A percentile compares a stretch with the other conserved stretches of the same genome.
Conservation (phyloP, 2,329 filamentous ascomycete species). For the Monosporascus sp. region DNA sequence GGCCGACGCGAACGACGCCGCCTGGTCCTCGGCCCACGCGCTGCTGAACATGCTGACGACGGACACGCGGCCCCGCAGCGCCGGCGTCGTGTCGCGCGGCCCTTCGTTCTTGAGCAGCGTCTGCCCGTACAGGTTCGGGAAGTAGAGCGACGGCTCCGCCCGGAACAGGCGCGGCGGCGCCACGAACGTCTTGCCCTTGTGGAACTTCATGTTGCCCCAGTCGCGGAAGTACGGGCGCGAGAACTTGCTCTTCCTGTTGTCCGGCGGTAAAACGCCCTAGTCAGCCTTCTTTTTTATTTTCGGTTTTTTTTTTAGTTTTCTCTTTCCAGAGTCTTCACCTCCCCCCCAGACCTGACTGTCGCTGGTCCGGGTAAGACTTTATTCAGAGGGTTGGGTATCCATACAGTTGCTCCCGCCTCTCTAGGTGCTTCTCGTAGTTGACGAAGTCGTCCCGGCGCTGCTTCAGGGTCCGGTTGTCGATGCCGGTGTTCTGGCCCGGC, state of each 20-base stretch:
- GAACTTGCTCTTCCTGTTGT: constrained; percentile 63
- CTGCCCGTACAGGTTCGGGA: constrained; percentile 82
- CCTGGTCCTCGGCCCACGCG: constrained; percentile 81
- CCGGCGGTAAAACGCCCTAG: neutral
- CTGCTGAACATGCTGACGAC: constrained; percentile 79
- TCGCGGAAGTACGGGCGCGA: constrained; percentile 91
- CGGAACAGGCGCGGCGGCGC: constrained; percentile 82
- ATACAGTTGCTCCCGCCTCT: constrained; percentile 70
- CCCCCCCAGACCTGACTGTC: too few species aligned
- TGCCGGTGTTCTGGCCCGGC: constrained; percentile 75
- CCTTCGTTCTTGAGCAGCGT: constrained; percentile 58
- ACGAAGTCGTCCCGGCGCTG: constrained; percentile 76
- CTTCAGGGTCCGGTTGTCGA: constrained; percentile 60
- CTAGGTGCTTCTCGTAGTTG: constrained; percentile 78
- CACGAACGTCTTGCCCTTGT: constrained; percentile 89
- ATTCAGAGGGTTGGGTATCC: constrained; percentile 11
- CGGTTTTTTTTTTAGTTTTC: too few species aligned
- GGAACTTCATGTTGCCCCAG: constrained; percentile 76
- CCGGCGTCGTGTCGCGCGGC: constrained; percentile 65
- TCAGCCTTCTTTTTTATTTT: neutral
- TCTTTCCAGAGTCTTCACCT: too few species aligned
- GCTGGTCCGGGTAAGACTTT: too few species aligned
- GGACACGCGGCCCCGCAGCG: constrained; percentile 67
- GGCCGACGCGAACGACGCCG: constrained; percentile 62
- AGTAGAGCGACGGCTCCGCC: constrained; percentile 76